phyloP scores from a whole-genome alignment of 2,329 filamentous ascomycete genomes.

The Ciborinia camelliae region DNA sequence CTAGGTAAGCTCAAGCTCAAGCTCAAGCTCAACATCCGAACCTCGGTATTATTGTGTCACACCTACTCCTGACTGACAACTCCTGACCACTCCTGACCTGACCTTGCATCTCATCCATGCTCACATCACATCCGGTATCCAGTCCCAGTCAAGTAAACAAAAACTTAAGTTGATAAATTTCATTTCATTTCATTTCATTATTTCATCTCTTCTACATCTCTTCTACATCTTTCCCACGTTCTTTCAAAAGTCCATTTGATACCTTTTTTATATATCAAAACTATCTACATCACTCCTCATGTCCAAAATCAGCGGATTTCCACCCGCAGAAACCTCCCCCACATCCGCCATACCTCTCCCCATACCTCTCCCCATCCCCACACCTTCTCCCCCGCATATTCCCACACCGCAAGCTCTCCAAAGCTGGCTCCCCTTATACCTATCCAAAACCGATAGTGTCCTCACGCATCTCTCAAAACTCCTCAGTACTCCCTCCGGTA shows the following conservation, averaged over 20 bases:
- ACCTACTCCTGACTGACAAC: background rate
- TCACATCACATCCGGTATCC: conserved; percentile 7
- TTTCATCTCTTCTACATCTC: conserved; percentile 1
- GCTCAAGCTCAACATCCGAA: conserved; percentile 14
- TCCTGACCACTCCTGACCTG: too few relatives aligned
- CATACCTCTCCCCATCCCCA: conserved; percentile 21
- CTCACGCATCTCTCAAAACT: conserved; percentile 58
- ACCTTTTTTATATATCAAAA: background rate
- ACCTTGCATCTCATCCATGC: conserved; percentile 7
- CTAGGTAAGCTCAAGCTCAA: background rate
- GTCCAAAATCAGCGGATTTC: conserved; percentile 31
- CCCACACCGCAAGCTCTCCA: conserved; percentile 29
- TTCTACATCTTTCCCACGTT: background rate
- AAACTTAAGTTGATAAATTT: background rate
- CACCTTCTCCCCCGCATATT: conserved; percentile 21
- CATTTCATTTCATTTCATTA: too few relatives aligned
- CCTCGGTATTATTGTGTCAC: conserved; percentile 18
- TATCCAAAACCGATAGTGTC: conserved; percentile 34
- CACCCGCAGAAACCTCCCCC: conserved; percentile 27
- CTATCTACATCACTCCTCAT: conserved; percentile 21
- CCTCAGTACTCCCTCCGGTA: conserved; percentile 64
- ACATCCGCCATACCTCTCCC: conserved; percentile 24
- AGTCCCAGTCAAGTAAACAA: background rate
- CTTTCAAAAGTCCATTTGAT: background rate
- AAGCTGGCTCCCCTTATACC: conserved; percentile 36